Evolutionary conservation across 257 asterid genomes (phyloP).

Genomic region (Ilex aquifolium): DNA sequence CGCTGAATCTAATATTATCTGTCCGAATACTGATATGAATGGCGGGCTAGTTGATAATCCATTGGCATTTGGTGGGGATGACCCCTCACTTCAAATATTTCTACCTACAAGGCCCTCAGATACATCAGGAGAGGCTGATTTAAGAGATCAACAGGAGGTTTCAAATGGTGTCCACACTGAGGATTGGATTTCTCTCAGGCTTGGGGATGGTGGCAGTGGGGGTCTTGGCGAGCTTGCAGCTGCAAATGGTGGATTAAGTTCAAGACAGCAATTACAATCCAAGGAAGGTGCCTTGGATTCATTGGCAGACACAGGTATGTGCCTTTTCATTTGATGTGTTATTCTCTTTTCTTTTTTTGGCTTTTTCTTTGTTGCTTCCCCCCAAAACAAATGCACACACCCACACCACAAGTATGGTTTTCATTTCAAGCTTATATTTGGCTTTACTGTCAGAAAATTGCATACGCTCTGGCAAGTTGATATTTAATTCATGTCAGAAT

Average conservation of each 20-base stretch:
- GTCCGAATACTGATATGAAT: constrained; percentile 32
- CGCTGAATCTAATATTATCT: constrained; percentile 38
- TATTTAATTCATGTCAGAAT: too few species aligned
- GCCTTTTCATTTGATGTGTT: neutral
- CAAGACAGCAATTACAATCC: constrained; percentile 41
- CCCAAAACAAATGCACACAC: too few species aligned
- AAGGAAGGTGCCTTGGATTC: constrained; percentile 47
- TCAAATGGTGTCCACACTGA: constrained; percentile 62
- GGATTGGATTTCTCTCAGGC: constrained; percentile 88
- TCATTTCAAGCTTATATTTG: neutral
- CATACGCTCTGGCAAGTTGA: too few species aligned
- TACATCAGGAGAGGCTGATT: constrained; percentile 46
- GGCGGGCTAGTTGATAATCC: constrained; percentile 71
- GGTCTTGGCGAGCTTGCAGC: constrained; percentile 35
- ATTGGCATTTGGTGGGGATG: constrained; percentile 57
- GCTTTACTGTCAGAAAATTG: neutral
- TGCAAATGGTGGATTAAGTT: constrained; percentile 40
- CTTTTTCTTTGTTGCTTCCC: neutral
- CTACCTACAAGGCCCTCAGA: constrained; percentile 81
- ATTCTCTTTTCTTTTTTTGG: neutral
- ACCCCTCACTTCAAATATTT: constrained; percentile 91
- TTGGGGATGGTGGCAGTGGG: constrained; percentile 63
- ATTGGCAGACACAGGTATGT: constrained; percentile 59
- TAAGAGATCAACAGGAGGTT: constrained; percentile 47
- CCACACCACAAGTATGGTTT: too few species aligned